Evolutionary conservation across 495 filamentous ascomycete genomes (phyloP).

Genomic region (Chaetomium cochliodes): DNA sequence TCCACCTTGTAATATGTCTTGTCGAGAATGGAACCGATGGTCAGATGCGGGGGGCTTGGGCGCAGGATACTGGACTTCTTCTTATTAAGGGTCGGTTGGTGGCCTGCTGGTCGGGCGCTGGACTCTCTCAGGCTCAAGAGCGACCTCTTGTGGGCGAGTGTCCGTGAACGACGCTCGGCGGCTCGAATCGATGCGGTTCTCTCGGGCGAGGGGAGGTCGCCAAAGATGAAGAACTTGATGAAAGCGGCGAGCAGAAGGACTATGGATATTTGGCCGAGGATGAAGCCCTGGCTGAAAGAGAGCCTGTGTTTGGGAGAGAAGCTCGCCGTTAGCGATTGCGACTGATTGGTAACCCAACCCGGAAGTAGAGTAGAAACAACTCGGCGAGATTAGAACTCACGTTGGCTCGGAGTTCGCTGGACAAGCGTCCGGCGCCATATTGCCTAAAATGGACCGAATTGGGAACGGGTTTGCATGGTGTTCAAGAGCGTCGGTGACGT

Average conservation of each 20-base stretch:
- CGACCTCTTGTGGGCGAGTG: constrained; percentile 65
- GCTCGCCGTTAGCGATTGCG: constrained; percentile 11
- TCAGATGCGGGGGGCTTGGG: constrained; percentile 57
- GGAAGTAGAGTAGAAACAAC: not conserved
- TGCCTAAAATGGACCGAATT: not conserved
- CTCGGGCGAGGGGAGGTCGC: constrained; percentile 82
- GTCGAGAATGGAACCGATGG: constrained; percentile 83
- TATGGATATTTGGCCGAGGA: constrained; percentile 89
- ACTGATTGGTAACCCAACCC: not conserved
- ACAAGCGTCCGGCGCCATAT: constrained; percentile 43
- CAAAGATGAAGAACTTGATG: constrained; percentile 99
- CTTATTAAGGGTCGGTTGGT: constrained; percentile 56
- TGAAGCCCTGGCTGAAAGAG: constrained; percentile 89
- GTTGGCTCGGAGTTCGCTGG: constrained; percentile 47
- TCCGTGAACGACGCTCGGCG: constrained; percentile 63
- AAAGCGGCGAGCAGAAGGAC: constrained; percentile 87
- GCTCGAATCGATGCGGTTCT: constrained; percentile 65
- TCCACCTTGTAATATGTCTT: constrained; percentile 99
- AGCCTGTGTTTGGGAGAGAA: constrained; percentile 52
- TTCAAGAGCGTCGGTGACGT: not conserved
- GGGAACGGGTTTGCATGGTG: not conserved
- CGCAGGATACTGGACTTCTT: constrained; percentile 76
- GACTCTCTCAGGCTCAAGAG: constrained; percentile 54
- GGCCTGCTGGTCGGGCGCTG: constrained; percentile 35
- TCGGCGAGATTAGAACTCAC: constrained; percentile 33